A percentile compares a stretch with the other conserved stretches of the same genome.
These are phyloP conservation scores for Thelephora aurantiotincta DNA, from an alignment of 768 basidiomycete genomes.

Conservation along the genomic window DNA sequence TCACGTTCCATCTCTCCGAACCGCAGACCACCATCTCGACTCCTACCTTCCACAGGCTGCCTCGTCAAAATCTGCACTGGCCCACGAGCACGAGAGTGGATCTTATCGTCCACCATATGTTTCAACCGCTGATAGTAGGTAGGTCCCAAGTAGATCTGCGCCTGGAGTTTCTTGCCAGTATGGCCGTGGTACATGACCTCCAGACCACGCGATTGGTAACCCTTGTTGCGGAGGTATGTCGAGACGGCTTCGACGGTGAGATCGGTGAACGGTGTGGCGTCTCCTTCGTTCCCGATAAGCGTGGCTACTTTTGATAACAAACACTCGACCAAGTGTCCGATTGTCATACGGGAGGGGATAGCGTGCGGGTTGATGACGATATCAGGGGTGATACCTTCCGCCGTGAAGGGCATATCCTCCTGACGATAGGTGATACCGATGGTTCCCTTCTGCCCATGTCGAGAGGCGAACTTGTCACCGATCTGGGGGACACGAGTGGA, in stretches of 20 bases:
- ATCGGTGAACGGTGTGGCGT: conserved; percentile 97
- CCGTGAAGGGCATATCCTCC: conserved; percentile 99
- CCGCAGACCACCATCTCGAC: conserved; percentile 95
- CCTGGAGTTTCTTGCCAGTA: conserved; percentile 94
- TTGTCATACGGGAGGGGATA: conserved; percentile 99
- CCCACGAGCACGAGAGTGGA: conserved; percentile 92
- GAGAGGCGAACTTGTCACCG: conserved; percentile 98
- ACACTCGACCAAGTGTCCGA: conserved; percentile 98
- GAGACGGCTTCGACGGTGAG: conserved; percentile 98
- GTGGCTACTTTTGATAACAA: conserved; percentile 93
- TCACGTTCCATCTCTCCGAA: conserved; percentile 99
- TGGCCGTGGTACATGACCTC: conserved; percentile 99
- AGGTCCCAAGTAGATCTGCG: conserved; percentile 95
- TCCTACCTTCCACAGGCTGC: conserved; percentile 97
- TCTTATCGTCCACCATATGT: conserved; percentile 99
- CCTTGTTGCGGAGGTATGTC: conserved; percentile 71
- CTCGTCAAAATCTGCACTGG: conserved; percentile 96
- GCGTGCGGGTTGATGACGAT: conserved; percentile 98
- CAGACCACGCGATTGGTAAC: conserved; percentile 93
- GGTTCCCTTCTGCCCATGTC: conserved; percentile 99
- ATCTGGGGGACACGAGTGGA: conserved; percentile 95
- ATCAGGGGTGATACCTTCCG: conserved; percentile 93
- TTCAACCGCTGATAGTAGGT: conserved; percentile 98
- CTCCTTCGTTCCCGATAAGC: conserved; percentile 91
- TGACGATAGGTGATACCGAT: conserved; percentile 99